These are phyloP conservation scores for Xylaria sp. DNA, from an alignment of 2,329 filamentous ascomycete species.

Conservation along the genomic window DNA sequence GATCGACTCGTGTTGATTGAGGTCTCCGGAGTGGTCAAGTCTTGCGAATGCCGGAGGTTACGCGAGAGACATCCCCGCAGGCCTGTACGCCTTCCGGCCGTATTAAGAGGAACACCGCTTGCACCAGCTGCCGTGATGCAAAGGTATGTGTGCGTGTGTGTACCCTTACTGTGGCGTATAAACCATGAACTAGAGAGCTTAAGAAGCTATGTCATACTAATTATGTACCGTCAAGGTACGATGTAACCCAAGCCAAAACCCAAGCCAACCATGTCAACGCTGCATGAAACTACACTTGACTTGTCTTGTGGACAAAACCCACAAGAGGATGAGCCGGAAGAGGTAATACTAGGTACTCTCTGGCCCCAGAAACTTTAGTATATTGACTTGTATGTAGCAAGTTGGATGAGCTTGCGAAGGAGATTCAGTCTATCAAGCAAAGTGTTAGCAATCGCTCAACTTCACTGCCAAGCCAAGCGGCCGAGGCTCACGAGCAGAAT, in stretches of 20 bases:
- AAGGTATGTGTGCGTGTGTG: constrained; percentile 31
- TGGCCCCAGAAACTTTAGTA: background rate
- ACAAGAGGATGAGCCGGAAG: constrained; percentile 38
- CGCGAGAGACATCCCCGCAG: constrained; percentile 22
- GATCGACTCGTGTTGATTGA: background rate
- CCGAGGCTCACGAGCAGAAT: constrained; percentile 25
- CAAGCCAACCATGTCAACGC: constrained; percentile 35
- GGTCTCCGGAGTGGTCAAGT: constrained; percentile 22
- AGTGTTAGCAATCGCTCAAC: constrained; percentile 43
- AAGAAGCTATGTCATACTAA: background rate
- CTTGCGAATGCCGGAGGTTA: constrained; percentile 31
- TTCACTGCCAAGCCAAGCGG: constrained; percentile 28
- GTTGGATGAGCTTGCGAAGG: constrained; percentile 57
- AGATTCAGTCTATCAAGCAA: constrained; percentile 58
- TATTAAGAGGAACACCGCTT: constrained; percentile 39
- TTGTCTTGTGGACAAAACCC: constrained; percentile 38
- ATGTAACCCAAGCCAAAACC: constrained; percentile 35
- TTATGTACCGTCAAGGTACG: constrained; percentile 31
- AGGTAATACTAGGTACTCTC: constrained; percentile 24
- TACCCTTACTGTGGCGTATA: background rate
- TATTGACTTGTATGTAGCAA: constrained; percentile 44
- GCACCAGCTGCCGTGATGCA: constrained; percentile 39
- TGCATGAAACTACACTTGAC: constrained; percentile 34
- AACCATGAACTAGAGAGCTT: background rate
- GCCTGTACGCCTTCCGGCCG: constrained; percentile 25